Conservation (phyloP, 2,329 filamentous ascomycete genomes). For the Harringtonia aguacate region DNA sequence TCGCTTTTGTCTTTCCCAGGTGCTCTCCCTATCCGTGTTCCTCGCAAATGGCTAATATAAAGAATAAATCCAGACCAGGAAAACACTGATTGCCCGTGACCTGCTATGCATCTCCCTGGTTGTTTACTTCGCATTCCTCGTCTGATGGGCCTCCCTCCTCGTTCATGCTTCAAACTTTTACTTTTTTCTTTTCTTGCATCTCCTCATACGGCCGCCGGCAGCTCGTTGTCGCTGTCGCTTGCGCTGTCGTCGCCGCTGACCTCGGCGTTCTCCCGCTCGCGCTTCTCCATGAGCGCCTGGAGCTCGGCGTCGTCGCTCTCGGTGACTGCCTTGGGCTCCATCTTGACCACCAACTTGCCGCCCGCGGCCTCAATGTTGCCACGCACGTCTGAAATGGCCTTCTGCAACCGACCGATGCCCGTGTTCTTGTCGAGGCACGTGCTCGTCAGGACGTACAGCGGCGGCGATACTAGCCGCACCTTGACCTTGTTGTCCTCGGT, state of each 20-base stretch:
- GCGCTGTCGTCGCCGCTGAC: slow-evolving; percentile 95
- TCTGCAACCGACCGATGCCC: slow-evolving; percentile 76
- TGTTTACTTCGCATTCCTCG: too few relatives aligned
- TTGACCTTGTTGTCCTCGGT: slow-evolving; percentile 90
- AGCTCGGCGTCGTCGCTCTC: slow-evolving; percentile 97
- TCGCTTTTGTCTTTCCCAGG: background rate
- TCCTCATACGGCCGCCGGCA: slow-evolving; percentile 22
- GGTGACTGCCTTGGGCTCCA: slow-evolving; percentile 98
- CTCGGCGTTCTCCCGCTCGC: slow-evolving; percentile 93
- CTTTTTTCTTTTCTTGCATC: background rate
- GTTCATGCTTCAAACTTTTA: background rate
- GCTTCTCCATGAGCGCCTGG: slow-evolving; percentile 98
- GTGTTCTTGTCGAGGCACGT: slow-evolving; percentile 88
- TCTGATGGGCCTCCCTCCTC: too few relatives aligned
- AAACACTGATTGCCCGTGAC: background rate
- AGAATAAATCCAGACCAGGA: background rate
- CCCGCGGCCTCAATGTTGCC: slow-evolving; percentile 67
- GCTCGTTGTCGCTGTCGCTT: slow-evolving; percentile 89
- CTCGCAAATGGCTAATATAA: background rate
- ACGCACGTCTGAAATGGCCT: slow-evolving; percentile 81
- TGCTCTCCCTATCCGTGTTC: background rate
- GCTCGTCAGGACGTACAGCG: slow-evolving; percentile 90
- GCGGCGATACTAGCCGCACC: slow-evolving; percentile 95
- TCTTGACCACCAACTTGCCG: slow-evolving; percentile 81
- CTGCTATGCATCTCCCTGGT: background rate